Base-by-base conservation (phyloP, 805 yeast species). In the Candida pini region DNA sequence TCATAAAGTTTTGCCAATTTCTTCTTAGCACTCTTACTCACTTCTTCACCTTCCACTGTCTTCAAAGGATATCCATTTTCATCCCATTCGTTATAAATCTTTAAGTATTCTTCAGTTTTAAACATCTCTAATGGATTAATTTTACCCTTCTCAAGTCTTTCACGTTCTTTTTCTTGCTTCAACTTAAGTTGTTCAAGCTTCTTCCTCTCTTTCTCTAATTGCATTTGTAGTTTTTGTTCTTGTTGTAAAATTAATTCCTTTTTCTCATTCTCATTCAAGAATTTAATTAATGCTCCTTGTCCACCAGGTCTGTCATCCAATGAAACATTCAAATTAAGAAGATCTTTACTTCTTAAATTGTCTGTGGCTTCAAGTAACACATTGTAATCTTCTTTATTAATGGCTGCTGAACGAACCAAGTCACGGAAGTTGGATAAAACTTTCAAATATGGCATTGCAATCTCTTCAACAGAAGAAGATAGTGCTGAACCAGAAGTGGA, bases 301-400 rank as follows among this genome's bases (percentile, higher is more conserved):
- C 81, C 88, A 40, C 72, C 81, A 5, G 78, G 69, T 51, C 97
- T 77, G 60, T 92, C 98, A 56, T 90, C 97, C 36, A 92, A 66
- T 1, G 94, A 77, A 27, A 92, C 81, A 19, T 94, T 92, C 41
- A 88, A 63, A 18, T 76, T 70, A 40, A 87, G 63, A 47, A 92
- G 63, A 25, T 82, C 92, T 13, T 71, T 60, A 46, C 81, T 77
- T 49, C 98, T 75, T 16, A 92, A 58, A 6, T 65, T 58, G 58
- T 92, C 98, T 38, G 88, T 73, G 4, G 84, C 76, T n/a, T 66
- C 62, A 30, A 92, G 66, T 38, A 87, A 69, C 13, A 67, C 72
- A 6, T 62, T 47, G 35, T 68, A 69, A 9, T 74, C 76, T 31
- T 66, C 68, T 32, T 73, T 71, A 24, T 57, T 64, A 43, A 87